These are phyloP conservation scores for Blastobotrys chiropterorum DNA, from an alignment of 805 yeast genomes.

Conservation along the genomic window DNA sequence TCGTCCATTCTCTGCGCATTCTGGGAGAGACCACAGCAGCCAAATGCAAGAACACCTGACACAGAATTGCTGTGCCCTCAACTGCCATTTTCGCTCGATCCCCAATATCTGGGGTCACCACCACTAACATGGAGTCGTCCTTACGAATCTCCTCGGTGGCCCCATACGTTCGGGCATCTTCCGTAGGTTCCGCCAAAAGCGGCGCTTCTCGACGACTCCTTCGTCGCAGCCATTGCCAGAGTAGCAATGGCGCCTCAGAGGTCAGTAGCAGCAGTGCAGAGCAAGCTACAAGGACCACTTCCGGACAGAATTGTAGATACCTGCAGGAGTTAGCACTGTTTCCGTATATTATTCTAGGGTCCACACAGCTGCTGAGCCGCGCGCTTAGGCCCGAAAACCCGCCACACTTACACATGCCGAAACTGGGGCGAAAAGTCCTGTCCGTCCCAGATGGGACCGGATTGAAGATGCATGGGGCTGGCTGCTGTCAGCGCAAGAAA, in stretches of 20 bases:
- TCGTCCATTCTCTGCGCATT: slow-evolving; percentile 15
- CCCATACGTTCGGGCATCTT: too few relatives aligned
- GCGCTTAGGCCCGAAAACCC: too few relatives aligned
- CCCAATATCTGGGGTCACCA: neutral
- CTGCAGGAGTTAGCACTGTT: neutral
- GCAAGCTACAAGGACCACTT: neutral
- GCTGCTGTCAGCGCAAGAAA: neutral
- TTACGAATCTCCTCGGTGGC: too few relatives aligned
- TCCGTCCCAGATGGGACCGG: neutral
- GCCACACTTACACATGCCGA: neutral
- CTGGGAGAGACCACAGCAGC: slow-evolving; percentile 13
- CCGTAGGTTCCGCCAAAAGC: neutral
- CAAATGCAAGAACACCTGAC: slow-evolving; percentile 18
- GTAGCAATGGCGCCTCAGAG: neutral
- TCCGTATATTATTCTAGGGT: too few relatives aligned
- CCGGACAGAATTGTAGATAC: neutral
- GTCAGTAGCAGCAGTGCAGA: neutral
- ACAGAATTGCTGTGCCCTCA: slow-evolving; percentile 20
- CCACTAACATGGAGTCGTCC: neutral
- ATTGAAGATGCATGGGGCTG: neutral
- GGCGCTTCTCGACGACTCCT: neutral
- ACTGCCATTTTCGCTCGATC: slow-evolving; percentile 22
- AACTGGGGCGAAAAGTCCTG: neutral
- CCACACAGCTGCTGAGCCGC: too few relatives aligned
- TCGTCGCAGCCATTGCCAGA: neutral